These are phyloP conservation scores for Cladobotryum mycophilum DNA, from an alignment of 2,329 filamentous ascomycete species.

Conservation along the genomic window DNA sequence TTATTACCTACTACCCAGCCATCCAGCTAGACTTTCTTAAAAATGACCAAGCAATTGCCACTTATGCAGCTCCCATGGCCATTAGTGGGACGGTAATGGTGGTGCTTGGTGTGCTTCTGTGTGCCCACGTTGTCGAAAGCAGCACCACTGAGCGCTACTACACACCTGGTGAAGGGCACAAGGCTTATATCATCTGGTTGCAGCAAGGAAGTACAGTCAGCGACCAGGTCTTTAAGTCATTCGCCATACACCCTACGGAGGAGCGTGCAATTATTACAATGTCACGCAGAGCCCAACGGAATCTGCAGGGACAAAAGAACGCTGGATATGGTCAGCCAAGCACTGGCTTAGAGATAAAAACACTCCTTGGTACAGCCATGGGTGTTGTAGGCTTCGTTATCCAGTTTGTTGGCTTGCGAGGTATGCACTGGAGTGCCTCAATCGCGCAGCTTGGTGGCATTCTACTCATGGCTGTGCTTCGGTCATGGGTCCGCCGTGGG, in stretches of 20 bases:
- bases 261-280: neutral
- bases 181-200: conserved; percentile 22
- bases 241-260: neutral
- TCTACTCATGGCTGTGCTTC: neutral
- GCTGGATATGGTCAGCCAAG: neutral
- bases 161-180: neutral
- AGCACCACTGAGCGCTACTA: conserved; percentile 23
- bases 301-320: neutral
- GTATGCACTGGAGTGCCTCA: conserved; percentile 6
- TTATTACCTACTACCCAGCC: neutral
- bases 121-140: conserved; percentile 25
- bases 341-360: conserved; percentile 7
- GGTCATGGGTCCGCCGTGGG: conserved; percentile 3
- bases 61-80: conserved; percentile 22
- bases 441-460: conserved; percentile 1
- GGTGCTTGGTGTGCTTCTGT: conserved; percentile 22
- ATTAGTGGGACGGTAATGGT: conserved; percentile 22
- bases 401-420: conserved; percentile 22
- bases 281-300: neutral
- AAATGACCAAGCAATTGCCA: neutral
- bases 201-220: conserved; percentile 13
- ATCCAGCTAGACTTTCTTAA: neutral
- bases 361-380: conserved; percentile 15
- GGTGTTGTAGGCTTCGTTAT: conserved; percentile 20
- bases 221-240: conserved; percentile 1